Conservation (phyloP, 2,329 filamentous ascomycete genomes). For the Lojkania enalia region DNA sequence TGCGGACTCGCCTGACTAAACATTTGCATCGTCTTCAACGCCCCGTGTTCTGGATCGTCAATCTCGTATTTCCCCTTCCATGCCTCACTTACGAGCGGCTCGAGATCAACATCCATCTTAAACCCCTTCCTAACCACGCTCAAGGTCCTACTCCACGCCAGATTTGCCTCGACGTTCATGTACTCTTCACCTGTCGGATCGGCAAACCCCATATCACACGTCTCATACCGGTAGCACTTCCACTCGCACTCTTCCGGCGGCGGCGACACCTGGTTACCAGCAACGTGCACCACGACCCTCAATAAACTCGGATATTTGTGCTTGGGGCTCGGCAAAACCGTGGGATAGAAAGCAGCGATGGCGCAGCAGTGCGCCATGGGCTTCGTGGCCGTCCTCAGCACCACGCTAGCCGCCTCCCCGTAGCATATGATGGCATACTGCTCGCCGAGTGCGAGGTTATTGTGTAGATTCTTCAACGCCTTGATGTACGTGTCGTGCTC, state of each 20-base stretch:
- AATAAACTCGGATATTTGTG: slow-evolving; percentile 45
- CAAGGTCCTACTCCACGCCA: slow-evolving; percentile 50
- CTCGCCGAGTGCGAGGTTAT: slow-evolving; percentile 45
- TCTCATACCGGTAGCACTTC: slow-evolving; percentile 46
- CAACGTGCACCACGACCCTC: slow-evolving; percentile 47
- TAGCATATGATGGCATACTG: slow-evolving; percentile 45
- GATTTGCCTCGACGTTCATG: slow-evolving; percentile 45
- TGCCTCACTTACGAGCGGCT: slow-evolving; percentile 37
- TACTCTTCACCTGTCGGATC: slow-evolving; percentile 46
- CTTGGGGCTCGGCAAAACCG: slow-evolving; percentile 41
- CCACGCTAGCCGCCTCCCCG: slow-evolving; percentile 46
- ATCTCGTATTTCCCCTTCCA: slow-evolving; percentile 41
- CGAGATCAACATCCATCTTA: slow-evolving; percentile 42
- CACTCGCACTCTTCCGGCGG: slow-evolving; percentile 42
- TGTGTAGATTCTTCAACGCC: slow-evolving; percentile 41
- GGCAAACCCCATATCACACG: slow-evolving; percentile 46
- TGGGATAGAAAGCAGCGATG: slow-evolving; percentile 50
- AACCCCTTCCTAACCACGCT: slow-evolving; percentile 41
- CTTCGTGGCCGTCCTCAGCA: slow-evolving; percentile 47
- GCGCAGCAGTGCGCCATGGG: slow-evolving; percentile 46
- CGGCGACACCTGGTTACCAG: slow-evolving; percentile 39
- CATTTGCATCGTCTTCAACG: slow-evolving; percentile 32
- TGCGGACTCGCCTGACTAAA: slow-evolving; percentile 42
- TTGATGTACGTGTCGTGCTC: slow-evolving; percentile 35
- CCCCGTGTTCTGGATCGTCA: slow-evolving; percentile 34